Evolutionary conservation across 2,329 filamentous ascomycete genomes (phyloP).

Genomic region (Alternaria angustiovoidea): DNA sequence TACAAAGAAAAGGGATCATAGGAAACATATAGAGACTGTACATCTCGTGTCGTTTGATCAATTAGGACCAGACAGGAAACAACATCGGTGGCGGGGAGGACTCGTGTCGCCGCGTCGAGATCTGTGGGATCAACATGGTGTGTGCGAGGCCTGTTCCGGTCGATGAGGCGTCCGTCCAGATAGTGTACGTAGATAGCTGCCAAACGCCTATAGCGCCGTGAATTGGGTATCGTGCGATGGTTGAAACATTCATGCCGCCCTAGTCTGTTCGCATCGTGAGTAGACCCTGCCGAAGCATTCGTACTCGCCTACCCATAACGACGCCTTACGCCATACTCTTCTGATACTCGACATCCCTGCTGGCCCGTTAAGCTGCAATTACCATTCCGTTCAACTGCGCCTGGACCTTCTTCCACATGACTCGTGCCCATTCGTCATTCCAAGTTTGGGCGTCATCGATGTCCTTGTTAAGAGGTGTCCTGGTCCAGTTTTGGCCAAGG

Average conservation of each 20-base stretch:
- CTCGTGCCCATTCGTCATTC: background rate
- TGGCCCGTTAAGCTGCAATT: background rate
- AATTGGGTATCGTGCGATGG: constrained; percentile 16
- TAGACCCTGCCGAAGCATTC: constrained; percentile 19
- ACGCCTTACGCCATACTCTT: background rate
- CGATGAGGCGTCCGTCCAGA: constrained; percentile 17
- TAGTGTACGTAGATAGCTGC: constrained; percentile 7
- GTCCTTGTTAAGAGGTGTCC: background rate
- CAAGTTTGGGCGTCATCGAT: constrained; percentile 3
- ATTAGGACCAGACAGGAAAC: constrained; percentile 5
- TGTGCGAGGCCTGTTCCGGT: constrained; percentile 17
- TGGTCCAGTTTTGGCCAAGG: background rate
- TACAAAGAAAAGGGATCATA: constrained; percentile 24
- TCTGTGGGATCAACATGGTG: constrained; percentile 22
- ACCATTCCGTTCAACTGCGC: background rate
- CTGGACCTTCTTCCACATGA: background rate
- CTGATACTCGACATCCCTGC: background rate
- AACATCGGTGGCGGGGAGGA: constrained; percentile 16
- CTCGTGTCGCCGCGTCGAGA: constrained; percentile 20
- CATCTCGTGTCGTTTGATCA: constrained; percentile 6
- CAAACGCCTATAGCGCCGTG: constrained; percentile 15
- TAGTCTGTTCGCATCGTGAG: constrained; percentile 22
- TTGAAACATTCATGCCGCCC: constrained; percentile 11
- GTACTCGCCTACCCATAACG: constrained; percentile 19
- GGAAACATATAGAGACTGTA: constrained; percentile 3